Conservation (phyloP, 352 stramenopile genomes). For the Phytopythium vexans region DNA sequence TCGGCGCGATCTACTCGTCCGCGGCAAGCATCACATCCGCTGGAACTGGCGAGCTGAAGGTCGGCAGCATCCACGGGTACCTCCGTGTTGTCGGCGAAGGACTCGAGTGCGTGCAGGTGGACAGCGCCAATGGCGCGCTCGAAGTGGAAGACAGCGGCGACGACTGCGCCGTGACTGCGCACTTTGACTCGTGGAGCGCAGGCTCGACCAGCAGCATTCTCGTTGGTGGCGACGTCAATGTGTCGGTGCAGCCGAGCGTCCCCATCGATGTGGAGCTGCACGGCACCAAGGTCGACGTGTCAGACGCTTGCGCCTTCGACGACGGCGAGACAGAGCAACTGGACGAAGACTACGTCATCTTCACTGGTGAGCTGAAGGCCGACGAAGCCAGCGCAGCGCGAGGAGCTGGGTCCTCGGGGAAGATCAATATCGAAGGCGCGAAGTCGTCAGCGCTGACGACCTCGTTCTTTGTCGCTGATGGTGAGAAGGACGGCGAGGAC, state of each 20-base stretch:
- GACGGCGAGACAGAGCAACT: slow-evolving; percentile 61
- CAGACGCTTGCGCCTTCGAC: slow-evolving; percentile 39
- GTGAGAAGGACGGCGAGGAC: slow-evolving; percentile 6
- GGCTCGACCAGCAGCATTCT: slow-evolving; percentile 55
- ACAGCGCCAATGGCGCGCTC: slow-evolving; percentile 65
- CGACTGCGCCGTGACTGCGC: slow-evolving; percentile 45
- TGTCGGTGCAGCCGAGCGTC: slow-evolving; percentile 64
- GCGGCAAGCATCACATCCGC: slow-evolving; percentile 43
- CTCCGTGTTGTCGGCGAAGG: slow-evolving; percentile 51
- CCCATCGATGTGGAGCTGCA: slow-evolving; percentile 66
- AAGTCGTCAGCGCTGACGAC: slow-evolving; percentile 69
- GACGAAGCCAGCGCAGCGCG: slow-evolving; percentile 7
- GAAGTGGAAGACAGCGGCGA: slow-evolving; percentile 70
- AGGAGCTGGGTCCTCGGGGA: slow-evolving; percentile 30
- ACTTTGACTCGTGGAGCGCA: slow-evolving; percentile 70
- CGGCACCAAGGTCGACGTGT: slow-evolving; percentile 35
- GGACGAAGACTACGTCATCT: slow-evolving; percentile 72
- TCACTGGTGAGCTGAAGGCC: slow-evolving; percentile 46
- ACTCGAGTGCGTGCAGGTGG: slow-evolving; percentile 41
- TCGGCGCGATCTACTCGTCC: slow-evolving; percentile 76
- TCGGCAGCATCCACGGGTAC: slow-evolving; percentile 75
- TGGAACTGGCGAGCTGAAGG: slow-evolving; percentile 26
- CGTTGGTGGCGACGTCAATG: slow-evolving; percentile 50
- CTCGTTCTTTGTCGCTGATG: slow-evolving; percentile 71
- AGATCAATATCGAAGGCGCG: slow-evolving; percentile 71